Evolutionary conservation across 352 stramenopile genomes (phyloP), one percentile per base, ranked within the genome.

Genomic region (Globisporangium middletonii): DNA sequence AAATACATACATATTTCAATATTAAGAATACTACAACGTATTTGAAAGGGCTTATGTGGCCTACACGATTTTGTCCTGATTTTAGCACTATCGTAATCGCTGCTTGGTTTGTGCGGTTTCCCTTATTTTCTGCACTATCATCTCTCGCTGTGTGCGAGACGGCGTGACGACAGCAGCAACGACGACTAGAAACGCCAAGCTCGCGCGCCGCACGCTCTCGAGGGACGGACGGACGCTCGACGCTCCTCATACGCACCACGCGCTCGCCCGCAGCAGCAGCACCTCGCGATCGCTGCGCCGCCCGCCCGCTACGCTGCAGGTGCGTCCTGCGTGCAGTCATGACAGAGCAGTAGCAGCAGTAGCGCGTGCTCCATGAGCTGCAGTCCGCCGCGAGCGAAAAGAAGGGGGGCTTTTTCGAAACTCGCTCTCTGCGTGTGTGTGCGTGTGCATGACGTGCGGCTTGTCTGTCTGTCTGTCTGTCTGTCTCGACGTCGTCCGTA

Each of bases 371-470:
- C 33, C 38, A 44, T 44, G 38, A 23, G 23, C 23, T 23, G 41
- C 41, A 18, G 41, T 19, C 18, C 13, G 41, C 15, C 15, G 38
- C 19, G 41, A 18, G 41, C 33, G 47, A 35, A 18, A 13, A 35
- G 41, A 46, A 44, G 57, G 50, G 33, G 45, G 19, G 38, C 15
- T 27, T 52, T 46, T 28, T 28, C 30, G 58, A 44, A 63, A 63
- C 58, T 59, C 58, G 58, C 58, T 64, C 58, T 64, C 51, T 64
- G 1, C 3, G 23, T 50, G 19, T 16, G 11, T 41, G 46, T 51
- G 11, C 35, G 44, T 38, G 49, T 56, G 15, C 33, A 27, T 51
- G 43, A 16, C 43, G 11, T 48, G 48, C 28, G 38, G 15, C 47
- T 52, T 55, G 55, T 62, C 48, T 62, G 55, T 55, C 4, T 53